Evolutionary conservation across 2,329 filamentous ascomycete species (phyloP).

Genomic region (Endocalyx cinctus): DNA sequence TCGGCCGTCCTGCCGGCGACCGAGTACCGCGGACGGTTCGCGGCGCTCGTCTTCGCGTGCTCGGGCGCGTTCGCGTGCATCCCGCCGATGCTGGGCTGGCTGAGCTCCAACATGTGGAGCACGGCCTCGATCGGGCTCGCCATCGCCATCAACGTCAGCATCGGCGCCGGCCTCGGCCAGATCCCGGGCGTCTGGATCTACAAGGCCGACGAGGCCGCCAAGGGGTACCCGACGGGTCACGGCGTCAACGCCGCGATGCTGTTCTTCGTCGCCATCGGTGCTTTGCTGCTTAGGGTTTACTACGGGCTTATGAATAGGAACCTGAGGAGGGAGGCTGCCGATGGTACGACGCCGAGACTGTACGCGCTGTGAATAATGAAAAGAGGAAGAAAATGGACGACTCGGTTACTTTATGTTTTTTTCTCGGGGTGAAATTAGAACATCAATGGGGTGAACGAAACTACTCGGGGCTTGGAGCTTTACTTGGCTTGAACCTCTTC

Average conservation of each 20-base stretch:
- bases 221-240: constrained; percentile 66
- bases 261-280: constrained; percentile 22
- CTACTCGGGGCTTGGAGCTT: too few species aligned
- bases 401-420: too few species aligned
- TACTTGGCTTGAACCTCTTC: too few species aligned
- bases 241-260: constrained; percentile 45
- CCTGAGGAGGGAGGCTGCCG: constrained; percentile 27
- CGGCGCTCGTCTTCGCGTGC: constrained; percentile 63
- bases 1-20: constrained; percentile 59
- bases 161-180: constrained; percentile 63
- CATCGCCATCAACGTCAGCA: constrained; percentile 65
- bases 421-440: too few species aligned
- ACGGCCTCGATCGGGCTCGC: constrained; percentile 63
- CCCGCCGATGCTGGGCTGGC: constrained; percentile 66
- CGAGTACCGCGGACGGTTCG: constrained; percentile 59
- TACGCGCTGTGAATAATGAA: constrained; percentile 20
- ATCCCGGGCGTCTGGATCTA: constrained; percentile 74
- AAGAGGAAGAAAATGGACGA: not conserved
- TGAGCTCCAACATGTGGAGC: constrained; percentile 62
- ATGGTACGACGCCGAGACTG: constrained; percentile 29
- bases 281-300: constrained; percentile 42
- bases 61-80: constrained; percentile 65
- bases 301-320: constrained; percentile 46
- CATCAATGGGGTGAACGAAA: too few species aligned
- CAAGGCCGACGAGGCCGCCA: constrained; percentile 53